These are phyloP conservation scores for Roridomyces roridus DNA, from an alignment of 768 basidiomycete species.

Conservation along the genomic window DNA sequence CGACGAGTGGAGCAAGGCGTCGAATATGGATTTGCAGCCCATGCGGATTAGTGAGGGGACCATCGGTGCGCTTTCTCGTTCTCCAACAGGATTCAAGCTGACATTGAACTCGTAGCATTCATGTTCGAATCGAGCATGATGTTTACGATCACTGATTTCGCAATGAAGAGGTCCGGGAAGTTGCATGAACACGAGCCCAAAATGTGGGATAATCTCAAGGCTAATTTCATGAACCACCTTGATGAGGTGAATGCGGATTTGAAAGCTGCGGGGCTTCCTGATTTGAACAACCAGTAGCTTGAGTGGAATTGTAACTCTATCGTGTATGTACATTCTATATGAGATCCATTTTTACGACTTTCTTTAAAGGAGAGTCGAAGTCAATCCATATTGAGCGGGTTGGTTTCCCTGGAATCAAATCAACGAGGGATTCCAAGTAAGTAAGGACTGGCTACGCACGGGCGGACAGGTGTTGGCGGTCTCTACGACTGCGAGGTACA, in stretches of 20 bases:
- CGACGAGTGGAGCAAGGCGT: slow-evolving; percentile 64
- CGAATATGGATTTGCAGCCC: slow-evolving; percentile 57
- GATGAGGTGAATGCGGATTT: slow-evolving; percentile 60
- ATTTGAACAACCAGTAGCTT: slow-evolving; percentile 9
- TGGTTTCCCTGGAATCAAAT: slow-evolving; percentile 11
- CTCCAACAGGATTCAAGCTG: neutral
- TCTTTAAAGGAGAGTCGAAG: slow-evolving; percentile 2
- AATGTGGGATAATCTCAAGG: slow-evolving; percentile 70
- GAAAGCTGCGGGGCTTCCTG: slow-evolving; percentile 46
- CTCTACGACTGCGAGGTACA: slow-evolving; percentile 29
- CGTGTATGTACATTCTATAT: neutral
- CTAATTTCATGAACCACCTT: slow-evolving; percentile 62
- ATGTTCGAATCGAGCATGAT: slow-evolving; percentile 72
- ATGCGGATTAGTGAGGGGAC: slow-evolving; percentile 59
- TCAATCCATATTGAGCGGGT: slow-evolving; percentile 26
- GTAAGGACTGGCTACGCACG: slow-evolving; percentile 8
- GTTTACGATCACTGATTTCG: slow-evolving; percentile 69
- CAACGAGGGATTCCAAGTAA: neutral
- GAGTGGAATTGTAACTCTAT: neutral
- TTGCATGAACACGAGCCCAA: slow-evolving; percentile 68
- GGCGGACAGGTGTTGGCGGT: slow-evolving; percentile 28
- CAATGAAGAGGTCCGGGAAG: slow-evolving; percentile 63
- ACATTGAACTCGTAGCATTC: slow-evolving; percentile 46
- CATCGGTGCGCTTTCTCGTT: slow-evolving; percentile 44
- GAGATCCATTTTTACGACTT: too few relatives aligned